A percentile compares a stretch with the other conserved stretches of the same genome.
Conservation (phyloP, 1,284 basidiomycete genomes). For the Crepidotus sp. region DNA sequence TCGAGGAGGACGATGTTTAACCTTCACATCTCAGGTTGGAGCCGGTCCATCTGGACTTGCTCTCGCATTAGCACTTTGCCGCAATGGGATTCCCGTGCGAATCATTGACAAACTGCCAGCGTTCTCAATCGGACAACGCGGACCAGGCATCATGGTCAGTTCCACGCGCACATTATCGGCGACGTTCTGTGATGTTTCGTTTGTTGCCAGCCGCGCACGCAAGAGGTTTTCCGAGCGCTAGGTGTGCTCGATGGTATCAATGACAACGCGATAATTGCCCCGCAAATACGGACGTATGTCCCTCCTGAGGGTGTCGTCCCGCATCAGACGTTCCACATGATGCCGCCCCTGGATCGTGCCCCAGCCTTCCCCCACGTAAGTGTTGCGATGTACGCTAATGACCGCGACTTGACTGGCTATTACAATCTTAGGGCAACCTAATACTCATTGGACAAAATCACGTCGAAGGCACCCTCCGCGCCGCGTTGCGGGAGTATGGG, state of each 20-base stretch:
- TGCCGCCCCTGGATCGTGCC: background rate
- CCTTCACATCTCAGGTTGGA: background rate
- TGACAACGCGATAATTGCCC: background rate
- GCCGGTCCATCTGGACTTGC: background rate
- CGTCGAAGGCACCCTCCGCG: constrained; percentile 2
- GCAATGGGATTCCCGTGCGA: background rate
- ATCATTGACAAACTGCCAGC: background rate
- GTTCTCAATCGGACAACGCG: background rate
- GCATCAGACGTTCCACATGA: constrained; percentile 1
- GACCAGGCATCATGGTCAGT: background rate
- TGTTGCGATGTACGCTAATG: too few species aligned
- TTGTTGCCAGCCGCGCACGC: constrained; percentile 8
- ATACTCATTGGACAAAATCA: constrained; percentile 4
- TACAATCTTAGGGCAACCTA: background rate
- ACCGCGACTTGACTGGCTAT: too few species aligned
- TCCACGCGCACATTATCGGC: background rate
- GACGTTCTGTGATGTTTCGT: background rate
- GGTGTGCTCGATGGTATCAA: constrained; percentile 8
- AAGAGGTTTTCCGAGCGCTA: constrained; percentile 9
- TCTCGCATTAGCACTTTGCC: background rate
- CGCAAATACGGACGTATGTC: background rate
- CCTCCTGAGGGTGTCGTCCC: constrained; percentile 1
- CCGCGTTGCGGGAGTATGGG: background rate
- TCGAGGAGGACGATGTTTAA: too few species aligned
- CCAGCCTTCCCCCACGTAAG: constrained; percentile 2